phyloP scores from a whole-genome alignment of 345 rosid genomes.

The Lumnitzera racemosa region DNA sequence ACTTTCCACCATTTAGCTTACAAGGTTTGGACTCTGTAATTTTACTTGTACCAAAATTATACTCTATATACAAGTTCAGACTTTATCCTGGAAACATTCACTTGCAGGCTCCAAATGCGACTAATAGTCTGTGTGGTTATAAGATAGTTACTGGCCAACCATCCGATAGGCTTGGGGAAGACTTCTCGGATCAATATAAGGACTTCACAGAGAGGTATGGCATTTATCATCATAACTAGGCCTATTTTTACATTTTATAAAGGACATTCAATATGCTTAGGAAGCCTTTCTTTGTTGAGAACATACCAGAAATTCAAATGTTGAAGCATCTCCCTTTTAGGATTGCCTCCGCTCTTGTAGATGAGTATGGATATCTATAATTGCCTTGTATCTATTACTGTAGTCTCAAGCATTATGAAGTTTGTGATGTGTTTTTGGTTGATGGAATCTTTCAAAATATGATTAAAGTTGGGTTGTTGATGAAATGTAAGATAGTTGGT shows the following conservation, averaged over 20 bases:
- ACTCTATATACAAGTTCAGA: not conserved
- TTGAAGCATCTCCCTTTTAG: too few species aligned
- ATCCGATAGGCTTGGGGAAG: slow-evolving; percentile 95
- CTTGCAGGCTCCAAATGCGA: slow-evolving; percentile 88
- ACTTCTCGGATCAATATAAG: slow-evolving; percentile 76
- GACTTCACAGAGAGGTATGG: slow-evolving; percentile 83
- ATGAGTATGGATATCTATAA: too few species aligned
- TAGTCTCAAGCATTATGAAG: too few species aligned
- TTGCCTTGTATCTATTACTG: too few species aligned
- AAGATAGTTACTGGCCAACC: slow-evolving; percentile 97
- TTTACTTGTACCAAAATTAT: slow-evolving; percentile 5
- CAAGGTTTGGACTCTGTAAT: slow-evolving; percentile 46
- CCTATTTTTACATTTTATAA: not conserved
- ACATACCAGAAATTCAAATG: too few species aligned
- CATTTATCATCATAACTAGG: not conserved
- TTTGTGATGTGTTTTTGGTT: too few species aligned
- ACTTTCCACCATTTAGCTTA: slow-evolving; percentile 86
- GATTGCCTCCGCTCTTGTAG: too few species aligned
- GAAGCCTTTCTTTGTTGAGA: too few species aligned
- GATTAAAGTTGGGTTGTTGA: too few species aligned
- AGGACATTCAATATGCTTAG: too few species aligned
- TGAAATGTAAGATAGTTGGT: too few species aligned
- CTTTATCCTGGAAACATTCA: slow-evolving; percentile 19
- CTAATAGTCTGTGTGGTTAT: slow-evolving; percentile 93
- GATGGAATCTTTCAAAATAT: too few species aligned